Evolutionary conservation across 306 rosid species (phyloP).

Genomic region (Rosa rugosa): DNA sequence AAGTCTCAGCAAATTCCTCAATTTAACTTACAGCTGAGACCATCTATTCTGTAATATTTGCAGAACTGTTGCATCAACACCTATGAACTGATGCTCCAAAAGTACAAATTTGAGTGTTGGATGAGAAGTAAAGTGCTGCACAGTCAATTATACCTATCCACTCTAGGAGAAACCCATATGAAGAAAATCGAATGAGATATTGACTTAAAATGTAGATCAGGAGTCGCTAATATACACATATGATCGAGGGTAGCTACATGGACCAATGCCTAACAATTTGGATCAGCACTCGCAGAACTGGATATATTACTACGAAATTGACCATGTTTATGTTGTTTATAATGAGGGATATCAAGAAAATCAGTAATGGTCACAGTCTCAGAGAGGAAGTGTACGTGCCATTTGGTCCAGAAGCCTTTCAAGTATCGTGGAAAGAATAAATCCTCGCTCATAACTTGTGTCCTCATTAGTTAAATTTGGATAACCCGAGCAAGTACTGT

Average conservation of each 20-base stretch:
- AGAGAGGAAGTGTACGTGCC: neutral
- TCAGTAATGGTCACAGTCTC: neutral
- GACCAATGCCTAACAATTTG: neutral
- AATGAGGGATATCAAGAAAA: neutral
- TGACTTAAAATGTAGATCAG: neutral
- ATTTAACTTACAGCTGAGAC: slow-evolving; percentile 6
- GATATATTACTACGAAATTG: neutral
- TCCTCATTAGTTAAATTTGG: neutral
- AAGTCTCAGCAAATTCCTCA: slow-evolving; percentile 1
- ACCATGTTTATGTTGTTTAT: neutral
- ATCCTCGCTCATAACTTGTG: neutral
- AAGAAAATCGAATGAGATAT: neutral
- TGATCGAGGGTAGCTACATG: neutral
- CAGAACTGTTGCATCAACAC: neutral
- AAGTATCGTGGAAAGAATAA: neutral
- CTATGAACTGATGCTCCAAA: neutral
- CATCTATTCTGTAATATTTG: slow-evolving; percentile 24
- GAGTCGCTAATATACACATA: neutral
- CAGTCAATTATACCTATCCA: neutral
- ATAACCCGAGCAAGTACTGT: too few species aligned
- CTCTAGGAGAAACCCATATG: neutral
- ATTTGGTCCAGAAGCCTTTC: neutral
- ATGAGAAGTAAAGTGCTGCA: neutral
- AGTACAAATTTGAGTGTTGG: neutral
- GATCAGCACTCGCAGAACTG: neutral